These are phyloP conservation scores for Acacia crassicarpa DNA, from an alignment of 306 rosid species.

Conservation along the genomic window DNA sequence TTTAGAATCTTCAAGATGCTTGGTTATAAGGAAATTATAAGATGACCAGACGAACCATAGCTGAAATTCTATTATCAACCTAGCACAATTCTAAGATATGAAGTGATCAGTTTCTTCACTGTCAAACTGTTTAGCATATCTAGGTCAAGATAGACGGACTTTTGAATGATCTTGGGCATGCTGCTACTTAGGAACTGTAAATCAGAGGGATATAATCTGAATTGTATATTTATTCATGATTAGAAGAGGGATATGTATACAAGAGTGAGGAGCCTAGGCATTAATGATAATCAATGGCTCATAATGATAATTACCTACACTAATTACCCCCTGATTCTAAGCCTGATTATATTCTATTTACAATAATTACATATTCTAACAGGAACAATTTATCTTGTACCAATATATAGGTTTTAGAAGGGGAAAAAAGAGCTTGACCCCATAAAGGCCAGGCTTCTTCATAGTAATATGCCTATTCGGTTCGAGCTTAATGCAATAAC, in stretches of 20 bases:
- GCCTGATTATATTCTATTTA: no score
- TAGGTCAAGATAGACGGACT: not conserved
- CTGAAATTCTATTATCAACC: not conserved
- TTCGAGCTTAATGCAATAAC: not conserved
- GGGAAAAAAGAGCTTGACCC: not conserved
- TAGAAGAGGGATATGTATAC: no score
- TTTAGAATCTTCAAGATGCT: not conserved
- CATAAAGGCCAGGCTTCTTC: not conserved
- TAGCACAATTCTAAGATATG: not conserved
- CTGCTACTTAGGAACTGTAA: not conserved
- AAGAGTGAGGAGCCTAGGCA: no score
- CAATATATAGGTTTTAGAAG: not conserved
- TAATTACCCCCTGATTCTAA: no score
- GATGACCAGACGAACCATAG: not conserved
- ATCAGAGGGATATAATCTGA: no score
- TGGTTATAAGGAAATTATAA: not conserved
- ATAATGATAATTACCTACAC: no score
- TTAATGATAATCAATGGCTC: no score
- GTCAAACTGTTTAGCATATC: not conserved
- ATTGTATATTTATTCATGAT: no score
- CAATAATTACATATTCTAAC: no score
- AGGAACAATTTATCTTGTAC: not conserved
- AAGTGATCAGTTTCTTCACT: not conserved
- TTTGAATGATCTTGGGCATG: not conserved
- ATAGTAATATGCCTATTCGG: not conserved